phyloP scores from a whole-genome alignment of 129 eudicot species.

The Smallanthus sonchifolius region DNA sequence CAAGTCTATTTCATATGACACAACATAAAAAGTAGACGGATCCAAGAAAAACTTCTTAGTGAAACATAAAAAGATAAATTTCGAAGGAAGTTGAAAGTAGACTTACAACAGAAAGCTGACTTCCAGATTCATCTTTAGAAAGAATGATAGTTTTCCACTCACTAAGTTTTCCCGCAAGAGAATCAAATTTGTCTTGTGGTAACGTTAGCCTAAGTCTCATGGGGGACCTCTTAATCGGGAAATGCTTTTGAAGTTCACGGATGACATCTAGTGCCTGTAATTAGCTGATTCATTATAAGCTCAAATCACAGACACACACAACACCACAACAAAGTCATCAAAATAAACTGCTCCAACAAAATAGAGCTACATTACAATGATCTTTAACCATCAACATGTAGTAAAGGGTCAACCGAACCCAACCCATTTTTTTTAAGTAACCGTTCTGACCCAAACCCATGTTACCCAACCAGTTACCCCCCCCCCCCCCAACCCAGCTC shows the following conservation, averaged over 20 bases:
- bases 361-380: not conserved
- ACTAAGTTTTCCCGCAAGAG: constrained; percentile 60
- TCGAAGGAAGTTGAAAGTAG: not conserved
- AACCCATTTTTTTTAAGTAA: not conserved
- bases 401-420: not conserved
- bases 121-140: constrained; percentile 80
- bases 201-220: constrained; percentile 70
- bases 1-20: not conserved
- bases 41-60: not conserved
- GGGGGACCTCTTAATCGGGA: constrained; percentile 83
- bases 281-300: not conserved
- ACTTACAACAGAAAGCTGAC: constrained; percentile 73
- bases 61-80: not conserved
- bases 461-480: no score
- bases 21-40: not conserved
- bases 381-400: not conserved
- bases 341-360: not conserved
- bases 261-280: constrained; percentile 91
- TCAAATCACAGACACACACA: not conserved
- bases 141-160: constrained; percentile 59
- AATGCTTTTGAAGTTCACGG: constrained; percentile 88
- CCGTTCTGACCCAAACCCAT: not conserved
- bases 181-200: constrained; percentile 38
- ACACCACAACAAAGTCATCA: not conserved
- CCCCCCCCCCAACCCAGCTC: not conserved